Base-by-base conservation (phyloP, 768 basidiomycete genomes). In the Leucocoprinus sp. region DNA sequence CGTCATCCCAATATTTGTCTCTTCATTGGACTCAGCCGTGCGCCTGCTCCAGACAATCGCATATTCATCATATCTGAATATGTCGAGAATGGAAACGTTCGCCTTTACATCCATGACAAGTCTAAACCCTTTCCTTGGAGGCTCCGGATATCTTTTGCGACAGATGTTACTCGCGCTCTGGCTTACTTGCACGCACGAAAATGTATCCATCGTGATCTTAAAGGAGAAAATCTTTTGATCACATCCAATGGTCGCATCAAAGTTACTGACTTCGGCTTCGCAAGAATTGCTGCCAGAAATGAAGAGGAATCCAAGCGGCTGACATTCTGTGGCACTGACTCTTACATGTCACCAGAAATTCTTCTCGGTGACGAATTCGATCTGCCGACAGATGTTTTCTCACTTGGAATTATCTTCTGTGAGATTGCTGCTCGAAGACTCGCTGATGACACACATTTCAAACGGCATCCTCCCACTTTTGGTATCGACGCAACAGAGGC, bases 251-350 rank as follows among this genome's bases (percentile, higher is more conserved):
- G 91, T 17, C 80, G 95, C 35, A 74, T 98, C 57, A 99, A 98
- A 69, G 84, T 97, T 55, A 96, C 93, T n/a, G 95, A 99, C 59
- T 99, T 99, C 64, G 95, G 95, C 1, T 95, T 97, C 55, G 92
- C 93, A 3, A 77, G 95, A 27, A 96, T 98, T 55, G 91, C 91
- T 0, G 92, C 92, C 0, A 76, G 86, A 33, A 95, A 89, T 55
- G 88, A 82, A 47, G 93, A 93, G 52, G 95, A 98, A 66, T 76
- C 71, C 43, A 87, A 84, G 57, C 76, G 87, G 3, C 74, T 91
- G 35, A 91, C 88, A 0, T 90, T 90, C 63, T 87, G 83, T 50
- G 87, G 86, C n/a, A 89, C 86, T 2, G 85, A 90, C 56, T 86
- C 90, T 4, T 95, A 96, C 66, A 97, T 97, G 95, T 91, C 88